A percentile compares a stretch with the other conserved stretches of the same genome.
Conservation (phyloP, 257 asterid species). For the Ilex aquifolium region DNA sequence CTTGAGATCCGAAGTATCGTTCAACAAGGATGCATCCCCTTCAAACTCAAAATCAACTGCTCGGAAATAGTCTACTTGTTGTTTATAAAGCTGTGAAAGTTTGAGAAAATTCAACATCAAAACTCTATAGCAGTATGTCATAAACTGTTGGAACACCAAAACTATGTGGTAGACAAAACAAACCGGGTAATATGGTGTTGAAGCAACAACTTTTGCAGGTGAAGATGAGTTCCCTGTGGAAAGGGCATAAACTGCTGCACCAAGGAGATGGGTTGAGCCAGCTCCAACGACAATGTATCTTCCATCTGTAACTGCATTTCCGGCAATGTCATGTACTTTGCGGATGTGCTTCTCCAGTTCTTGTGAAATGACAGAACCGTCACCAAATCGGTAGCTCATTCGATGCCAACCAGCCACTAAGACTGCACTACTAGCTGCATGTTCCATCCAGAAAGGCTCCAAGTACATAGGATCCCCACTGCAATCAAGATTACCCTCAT, state of each 20-base stretch:
- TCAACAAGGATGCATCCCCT: slow-evolving; percentile 40
- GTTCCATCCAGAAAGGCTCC: slow-evolving; percentile 32
- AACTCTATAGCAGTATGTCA: no score
- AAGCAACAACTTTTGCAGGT: slow-evolving; percentile 48
- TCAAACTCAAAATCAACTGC: slow-evolving; percentile 33
- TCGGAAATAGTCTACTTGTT: slow-evolving; percentile 47
- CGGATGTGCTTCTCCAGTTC: slow-evolving; percentile 41
- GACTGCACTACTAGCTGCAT: slow-evolving; percentile 49
- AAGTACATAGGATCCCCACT: slow-evolving; percentile 32
- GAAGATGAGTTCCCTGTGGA: slow-evolving; percentile 38
- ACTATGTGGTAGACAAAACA: neutral
- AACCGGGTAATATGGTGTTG: slow-evolving; percentile 53
- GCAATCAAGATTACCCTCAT: neutral
- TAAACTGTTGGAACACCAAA: no score
- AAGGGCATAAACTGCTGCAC: slow-evolving; percentile 74
- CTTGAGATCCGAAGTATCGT: slow-evolving; percentile 24
- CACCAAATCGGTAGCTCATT: slow-evolving; percentile 48
- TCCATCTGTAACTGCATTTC: slow-evolving; percentile 49
- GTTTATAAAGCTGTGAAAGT: slow-evolving; percentile 38
- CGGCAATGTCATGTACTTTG: slow-evolving; percentile 33
- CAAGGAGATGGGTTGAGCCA: slow-evolving; percentile 67
- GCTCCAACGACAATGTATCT: slow-evolving; percentile 50
- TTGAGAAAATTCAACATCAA: no score
- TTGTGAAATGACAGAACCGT: slow-evolving; percentile 21
- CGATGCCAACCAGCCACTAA: slow-evolving; percentile 74